Base-by-base conservation (phyloP, 2,329 filamentous ascomycete genomes). In the Botrytis deweyae region DNA sequence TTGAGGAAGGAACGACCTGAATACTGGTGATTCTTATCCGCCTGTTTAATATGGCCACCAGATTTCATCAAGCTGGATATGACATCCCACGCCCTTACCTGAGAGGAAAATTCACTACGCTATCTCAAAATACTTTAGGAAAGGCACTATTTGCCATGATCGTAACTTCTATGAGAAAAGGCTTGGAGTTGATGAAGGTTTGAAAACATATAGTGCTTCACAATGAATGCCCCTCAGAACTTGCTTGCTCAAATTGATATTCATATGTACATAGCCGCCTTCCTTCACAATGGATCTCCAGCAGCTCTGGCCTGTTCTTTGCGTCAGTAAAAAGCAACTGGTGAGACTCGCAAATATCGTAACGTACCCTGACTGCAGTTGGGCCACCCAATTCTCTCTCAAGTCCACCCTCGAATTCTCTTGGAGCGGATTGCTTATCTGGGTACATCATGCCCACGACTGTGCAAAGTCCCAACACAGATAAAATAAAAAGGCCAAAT, bases 341-440 rank as follows among this genome's bases (percentile, higher is more conserved):
- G 49, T n/a, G n/a, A 18, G n/a, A 33, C 1, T 33, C 18, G 55
- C 55, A 38, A 42, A 59, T 73, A 12, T 22, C 36, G 42, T 29
- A 58, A 87, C 91, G 83, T 85, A 93, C 92, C 84, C 88, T 86
- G 71, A 90, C 75, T 73, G 91, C 91, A 79, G 88, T 88, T 42
- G 88, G 82, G 16, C 93, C 93, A 75, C 93, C 93, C 74, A 96
- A 84, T 81, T 95, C 93, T 80, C 87, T 87, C 82, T 93, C 88
- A 76, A 96, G 82, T 36, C 93, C 93, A 76, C 87, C 90, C 79
- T 91, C 89, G 80, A 91, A 96, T 78, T 91, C 90, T 74, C 90
- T 88, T 16, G 92, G 92, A 76, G 86, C 90, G 46, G 90, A 88
- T 63, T 87, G 88, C 82, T 87, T 90, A 82, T 95, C 93, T 36